phyloP scores from a whole-genome alignment of 2,329 filamentous ascomycete species.

The Pyrenophora graminea region DNA sequence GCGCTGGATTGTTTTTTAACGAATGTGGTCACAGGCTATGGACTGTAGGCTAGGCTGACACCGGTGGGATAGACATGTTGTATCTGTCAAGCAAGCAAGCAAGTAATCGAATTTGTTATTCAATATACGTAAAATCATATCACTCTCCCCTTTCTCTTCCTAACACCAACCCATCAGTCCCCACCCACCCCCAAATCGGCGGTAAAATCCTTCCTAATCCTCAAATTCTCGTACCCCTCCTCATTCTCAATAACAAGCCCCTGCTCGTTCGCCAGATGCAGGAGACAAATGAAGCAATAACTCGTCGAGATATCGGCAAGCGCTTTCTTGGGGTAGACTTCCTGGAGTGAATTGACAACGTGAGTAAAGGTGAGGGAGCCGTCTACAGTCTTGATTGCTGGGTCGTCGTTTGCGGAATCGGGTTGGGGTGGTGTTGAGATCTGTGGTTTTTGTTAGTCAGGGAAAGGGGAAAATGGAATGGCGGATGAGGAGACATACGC shows the following conservation, averaged over 20 bases:
- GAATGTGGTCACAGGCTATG: too few relatives aligned
- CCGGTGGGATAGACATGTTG: too few relatives aligned
- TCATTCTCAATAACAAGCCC: conserved; percentile 75
- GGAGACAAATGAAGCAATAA: conserved; percentile 87
- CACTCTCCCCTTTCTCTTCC: too few relatives aligned
- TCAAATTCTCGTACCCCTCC: conserved; percentile 55
- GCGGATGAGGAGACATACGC: conserved; percentile 31
- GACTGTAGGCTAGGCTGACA: too few relatives aligned
- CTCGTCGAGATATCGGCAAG: conserved; percentile 95
- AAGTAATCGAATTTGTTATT: too few relatives aligned
- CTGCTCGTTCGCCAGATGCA: conserved; percentile 93
- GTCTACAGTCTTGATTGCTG: conserved; percentile 51
- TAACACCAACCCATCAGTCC: neutral
- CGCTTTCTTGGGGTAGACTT: conserved; percentile 80
- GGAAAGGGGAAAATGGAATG: neutral
- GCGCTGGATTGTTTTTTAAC: neutral
- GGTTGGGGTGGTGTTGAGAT: conserved; percentile 24
- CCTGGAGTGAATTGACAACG: conserved; percentile 86
- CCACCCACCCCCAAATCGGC: conserved; percentile 46
- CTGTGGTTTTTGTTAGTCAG: conserved; percentile 20
- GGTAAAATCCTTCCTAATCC: conserved; percentile 52
- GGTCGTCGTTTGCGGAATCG: conserved; percentile 26
- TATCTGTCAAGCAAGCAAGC: too few relatives aligned
- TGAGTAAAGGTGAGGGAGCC: conserved; percentile 79
- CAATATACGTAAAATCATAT: too few relatives aligned